Base-by-base conservation (phyloP, 768 basidiomycete species). In the Leccinum subgranulosum region DNA sequence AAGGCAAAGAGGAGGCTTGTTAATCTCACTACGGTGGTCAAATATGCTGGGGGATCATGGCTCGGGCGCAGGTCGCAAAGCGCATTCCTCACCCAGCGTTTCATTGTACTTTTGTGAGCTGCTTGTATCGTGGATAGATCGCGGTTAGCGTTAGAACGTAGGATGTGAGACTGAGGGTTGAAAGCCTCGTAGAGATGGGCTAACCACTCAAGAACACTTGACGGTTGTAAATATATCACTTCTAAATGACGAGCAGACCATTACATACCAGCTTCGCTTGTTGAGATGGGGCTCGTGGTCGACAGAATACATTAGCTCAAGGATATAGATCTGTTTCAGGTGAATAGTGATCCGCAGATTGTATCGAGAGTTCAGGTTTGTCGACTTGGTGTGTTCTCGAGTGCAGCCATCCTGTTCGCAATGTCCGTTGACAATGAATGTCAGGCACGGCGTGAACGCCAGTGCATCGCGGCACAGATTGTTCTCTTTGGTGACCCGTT, bases 291-390 rank as follows among this genome's bases (percentile, higher is more conserved):
- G 23, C 23, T 23, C 23, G 23, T 23, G 23, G 23, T 23, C 23
- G 23, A 23, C 23, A 23, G 23, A 23, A 23, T 23, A 23, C 23
- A 23, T 23, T 23, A 56, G 62, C 31, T 81, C 74, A 43, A 79
- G 72, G 23, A 85, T 80, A 49, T 74, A 60, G 3, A 85, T 77
- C 51, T 84, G 81, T 48, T 77, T 76, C 2, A 85, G 56, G 60
- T 81, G 77, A 27, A 81, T 63, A 3, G 75, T 67, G 4, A 83
- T 66, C 12, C 77, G 76, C 19, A 62, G 25, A 41, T 80, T 79
- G 49, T 77, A 84, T 63, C 60, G 61, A 2, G 64, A 33, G 34
- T 64, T 67, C 46, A 71, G 55, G n/a, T 71, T 60, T 2, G 70
- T 50, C 0, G 64, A 15, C n/a, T 51, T 47, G 25, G 73, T 50